Base-by-base conservation (phyloP, 2,329 filamentous ascomycete species). In the Microsporum ferrugineum region DNA sequence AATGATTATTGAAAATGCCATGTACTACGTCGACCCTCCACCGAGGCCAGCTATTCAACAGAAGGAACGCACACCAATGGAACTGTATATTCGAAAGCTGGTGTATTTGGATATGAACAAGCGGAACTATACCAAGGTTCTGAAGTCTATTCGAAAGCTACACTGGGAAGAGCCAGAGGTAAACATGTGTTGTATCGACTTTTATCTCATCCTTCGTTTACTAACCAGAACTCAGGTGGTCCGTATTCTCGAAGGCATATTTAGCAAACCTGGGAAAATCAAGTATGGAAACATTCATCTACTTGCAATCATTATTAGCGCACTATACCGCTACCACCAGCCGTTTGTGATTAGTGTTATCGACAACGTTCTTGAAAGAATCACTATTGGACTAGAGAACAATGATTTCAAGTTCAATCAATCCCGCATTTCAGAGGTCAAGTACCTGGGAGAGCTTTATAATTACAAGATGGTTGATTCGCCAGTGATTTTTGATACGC, bases 351-450 rank as follows among this genome's bases (percentile, higher is more conserved):
- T 96, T 61, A 84, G 84, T n/a, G 86, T 96, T 56, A 89, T 99
- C 64, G 94, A 99, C 71, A 91, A 92, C 65, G 78, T 97, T 4
- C 80, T 97, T 14, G 95, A 99, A 73, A 87, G 89, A 4, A 87
- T 99, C 65, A 88, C 83, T 0, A 82, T 95, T 65, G 94, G 94
- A 0, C 80, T 99, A 1, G 94, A 99, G 74, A 84, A 91, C 67
- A 97, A 97, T 68, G 94, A 99, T 71, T 99, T 96, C 80, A 91
- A 95, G 69, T 95, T 91, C 76, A 96, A 95, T 71, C 94, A 99
- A 75, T 87, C 91, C 63, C 87, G 94, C 27, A 87, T 99, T 64
- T 89, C 95, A 2, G 92, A 97, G 73, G 89, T 96, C 69, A 97
- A 96, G 72, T 99, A 96, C 71, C 80, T 99, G 3, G 91, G 89